Conservation (phyloP, 2,329 filamentous ascomycete species). For the Fusarium coffeatum region DNA sequence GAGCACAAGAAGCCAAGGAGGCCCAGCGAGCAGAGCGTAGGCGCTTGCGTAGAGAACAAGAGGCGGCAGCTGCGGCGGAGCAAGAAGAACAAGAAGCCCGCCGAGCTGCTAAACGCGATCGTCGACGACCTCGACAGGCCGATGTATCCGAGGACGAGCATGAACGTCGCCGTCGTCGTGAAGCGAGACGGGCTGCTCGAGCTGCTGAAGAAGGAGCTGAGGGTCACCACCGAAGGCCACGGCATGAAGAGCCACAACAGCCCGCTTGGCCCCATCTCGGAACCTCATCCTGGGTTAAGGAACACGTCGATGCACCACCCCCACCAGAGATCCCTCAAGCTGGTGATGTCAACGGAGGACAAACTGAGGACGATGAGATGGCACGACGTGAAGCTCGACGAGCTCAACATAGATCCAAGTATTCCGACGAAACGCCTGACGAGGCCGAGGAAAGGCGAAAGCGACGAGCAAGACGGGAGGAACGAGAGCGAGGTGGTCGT, state of each 20-base stretch:
- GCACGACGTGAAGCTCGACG: slow-evolving; percentile 62
- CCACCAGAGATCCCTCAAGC: slow-evolving; percentile 59
- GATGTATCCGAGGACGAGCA: slow-evolving; percentile 58
- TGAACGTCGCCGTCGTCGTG: slow-evolving; percentile 65
- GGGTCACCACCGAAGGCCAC: slow-evolving; percentile 51
- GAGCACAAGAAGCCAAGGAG: slow-evolving; percentile 64
- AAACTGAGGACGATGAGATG: slow-evolving; percentile 58
- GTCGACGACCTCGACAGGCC: slow-evolving; percentile 59
- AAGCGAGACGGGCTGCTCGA: slow-evolving; percentile 61
- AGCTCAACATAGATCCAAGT: slow-evolving; percentile 58
- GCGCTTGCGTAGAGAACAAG: slow-evolving; percentile 61
- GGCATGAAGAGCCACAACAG: slow-evolving; percentile 49
- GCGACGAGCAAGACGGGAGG: slow-evolving; percentile 58
- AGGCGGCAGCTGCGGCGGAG: slow-evolving; percentile 57
- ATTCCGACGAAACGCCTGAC: slow-evolving; percentile 57
- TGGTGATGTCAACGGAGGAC: slow-evolving; percentile 50
- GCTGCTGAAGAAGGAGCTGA: slow-evolving; percentile 54
- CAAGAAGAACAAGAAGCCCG: slow-evolving; percentile 61
- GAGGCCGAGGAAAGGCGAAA: slow-evolving; percentile 58
- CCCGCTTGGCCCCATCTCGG: slow-evolving; percentile 71
- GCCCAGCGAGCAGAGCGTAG: slow-evolving; percentile 63
- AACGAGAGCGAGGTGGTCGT: slow-evolving; percentile 46
- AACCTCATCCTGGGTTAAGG: slow-evolving; percentile 74
- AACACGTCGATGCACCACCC: slow-evolving; percentile 70
- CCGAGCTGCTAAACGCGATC: slow-evolving; percentile 59